Conservation (phyloP, 1,139 yeast genomes). For the Blastobotrys buckinghamii region DNA sequence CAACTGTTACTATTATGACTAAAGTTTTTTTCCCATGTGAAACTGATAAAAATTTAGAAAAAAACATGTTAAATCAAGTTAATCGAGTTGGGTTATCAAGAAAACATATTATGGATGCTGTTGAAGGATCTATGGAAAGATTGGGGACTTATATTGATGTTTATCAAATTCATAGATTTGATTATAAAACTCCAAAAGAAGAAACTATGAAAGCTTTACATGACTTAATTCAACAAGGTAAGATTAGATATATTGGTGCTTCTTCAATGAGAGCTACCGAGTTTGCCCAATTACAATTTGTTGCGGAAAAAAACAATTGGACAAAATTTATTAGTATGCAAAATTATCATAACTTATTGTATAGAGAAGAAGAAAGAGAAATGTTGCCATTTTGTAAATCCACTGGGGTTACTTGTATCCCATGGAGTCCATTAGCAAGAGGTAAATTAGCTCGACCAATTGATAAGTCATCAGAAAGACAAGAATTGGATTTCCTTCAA, state of each 20-base stretch:
- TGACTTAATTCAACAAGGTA: slow-evolving; percentile 47
- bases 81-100: slow-evolving; percentile 40
- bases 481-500: not conserved
- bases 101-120: slow-evolving; percentile 49
- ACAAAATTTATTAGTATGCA: slow-evolving; percentile 56
- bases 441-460: slow-evolving; percentile 43
- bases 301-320: slow-evolving; percentile 49
- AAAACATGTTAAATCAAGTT: slow-evolving; percentile 34
- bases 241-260: slow-evolving; percentile 52
- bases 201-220: slow-evolving; percentile 49
- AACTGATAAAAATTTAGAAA: slow-evolving; percentile 29
- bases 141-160: slow-evolving; percentile 72
- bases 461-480: not conserved
- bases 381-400: slow-evolving; percentile 49
- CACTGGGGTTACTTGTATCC: slow-evolving; percentile 44
- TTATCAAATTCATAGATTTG: slow-evolving; percentile 64
- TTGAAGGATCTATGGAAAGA: slow-evolving; percentile 44
- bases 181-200: slow-evolving; percentile 39
- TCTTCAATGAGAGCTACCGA: slow-evolving; percentile 42
- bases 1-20: slow-evolving; percentile 34
- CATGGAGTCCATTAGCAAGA: slow-evolving; percentile 50
- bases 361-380: slow-evolving; percentile 57
- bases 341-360: slow-evolving; percentile 47
- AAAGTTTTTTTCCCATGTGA: slow-evolving; percentile 26
- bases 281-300: slow-evolving; percentile 47